Percentiles rank a stretch among this genome's conserved stretches.
These are phyloP conservation scores for Lachancea thermotolerans DNA, from an alignment of 805 yeast species.

Conservation along the genomic window DNA sequence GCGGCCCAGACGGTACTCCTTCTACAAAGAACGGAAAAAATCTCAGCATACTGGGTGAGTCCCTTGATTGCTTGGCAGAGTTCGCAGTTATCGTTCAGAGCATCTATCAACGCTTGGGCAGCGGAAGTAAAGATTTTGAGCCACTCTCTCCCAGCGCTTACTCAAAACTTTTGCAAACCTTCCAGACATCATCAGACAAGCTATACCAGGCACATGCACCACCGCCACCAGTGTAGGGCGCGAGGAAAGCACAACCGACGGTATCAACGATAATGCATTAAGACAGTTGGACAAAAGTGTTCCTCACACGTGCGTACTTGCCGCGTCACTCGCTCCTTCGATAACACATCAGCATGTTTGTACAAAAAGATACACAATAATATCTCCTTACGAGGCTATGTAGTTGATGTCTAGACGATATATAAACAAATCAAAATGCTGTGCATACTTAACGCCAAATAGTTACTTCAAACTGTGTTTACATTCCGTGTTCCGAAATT, in stretches of 20 bases:
- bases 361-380: no score
- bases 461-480: no score
- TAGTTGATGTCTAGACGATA: no score
- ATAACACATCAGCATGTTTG: no score
- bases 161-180: slow-evolving; percentile 19
- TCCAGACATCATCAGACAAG: slow-evolving; percentile 24
- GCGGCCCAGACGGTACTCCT: slow-evolving; percentile 18
- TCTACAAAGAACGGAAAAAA: slow-evolving; percentile 29
- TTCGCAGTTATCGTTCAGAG: slow-evolving; percentile 26
- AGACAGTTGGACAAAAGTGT: no score
- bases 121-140: slow-evolving; percentile 19
- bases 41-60: slow-evolving; percentile 37
- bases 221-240: slow-evolving; percentile 25
- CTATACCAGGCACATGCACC: slow-evolving; percentile 31
- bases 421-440: no score
- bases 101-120: slow-evolving; percentile 21
- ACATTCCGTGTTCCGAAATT: no score
- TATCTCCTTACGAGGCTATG: no score
- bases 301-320: no score
- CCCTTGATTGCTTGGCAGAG: slow-evolving; percentile 37
- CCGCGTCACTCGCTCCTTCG: no score
- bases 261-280: no score
- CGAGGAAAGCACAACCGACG: background rate
- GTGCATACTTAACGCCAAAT: no score
- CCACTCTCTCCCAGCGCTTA: slow-evolving; percentile 21